Percentiles rank a stretch among this genome's conserved stretches.
phyloP scores from a whole-genome alignment of 2,329 filamentous ascomycete genomes.

The Trichothecium sympodiale region DNA sequence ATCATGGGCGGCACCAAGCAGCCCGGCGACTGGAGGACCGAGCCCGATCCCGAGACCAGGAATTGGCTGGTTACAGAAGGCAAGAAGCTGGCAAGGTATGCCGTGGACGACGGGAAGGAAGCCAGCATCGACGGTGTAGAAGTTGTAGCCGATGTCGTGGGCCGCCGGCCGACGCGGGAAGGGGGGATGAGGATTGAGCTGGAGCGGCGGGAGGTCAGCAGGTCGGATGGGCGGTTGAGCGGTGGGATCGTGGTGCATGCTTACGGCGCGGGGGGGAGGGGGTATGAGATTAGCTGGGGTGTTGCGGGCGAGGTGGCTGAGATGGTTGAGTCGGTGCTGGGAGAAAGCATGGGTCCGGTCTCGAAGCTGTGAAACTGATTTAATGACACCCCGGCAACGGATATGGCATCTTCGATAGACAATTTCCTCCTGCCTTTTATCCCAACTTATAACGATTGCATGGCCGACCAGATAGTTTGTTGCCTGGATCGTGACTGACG shows the following conservation, averaged over 20 bases:
- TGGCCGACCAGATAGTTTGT: too few relatives aligned
- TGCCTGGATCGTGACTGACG: too few relatives aligned
- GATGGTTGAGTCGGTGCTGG: background rate
- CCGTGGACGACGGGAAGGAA: conserved; percentile 6
- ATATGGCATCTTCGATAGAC: too few relatives aligned
- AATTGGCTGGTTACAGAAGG: conserved; percentile 30
- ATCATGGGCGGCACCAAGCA: conserved; percentile 56
- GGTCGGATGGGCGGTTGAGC: conserved; percentile 4
- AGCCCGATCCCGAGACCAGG: conserved; percentile 33
- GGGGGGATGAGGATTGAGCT: conserved; percentile 41
- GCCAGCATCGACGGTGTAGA: conserved; percentile 12
- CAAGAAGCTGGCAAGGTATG: conserved; percentile 16
- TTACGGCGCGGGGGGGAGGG: conserved; percentile 50
- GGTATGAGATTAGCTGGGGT: conserved; percentile 51
- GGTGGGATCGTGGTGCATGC: conserved; percentile 33
- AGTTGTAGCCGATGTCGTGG: conserved; percentile 31
- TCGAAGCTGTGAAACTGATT: too few relatives aligned
- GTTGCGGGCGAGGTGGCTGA: conserved; percentile 37
- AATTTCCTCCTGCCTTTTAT: too few relatives aligned
- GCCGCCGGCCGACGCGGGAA: conserved; percentile 29
- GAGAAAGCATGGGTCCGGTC: too few relatives aligned
- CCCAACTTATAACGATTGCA: too few relatives aligned
- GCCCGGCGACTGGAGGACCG: conserved; percentile 39
- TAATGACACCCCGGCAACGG: too few relatives aligned
- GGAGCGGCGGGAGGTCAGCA: conserved; percentile 23